Evolutionary conservation across 441 rosid genomes (phyloP), one percentile per base, ranked within the genome.

Genomic region (Codiaeum variegatum): DNA sequence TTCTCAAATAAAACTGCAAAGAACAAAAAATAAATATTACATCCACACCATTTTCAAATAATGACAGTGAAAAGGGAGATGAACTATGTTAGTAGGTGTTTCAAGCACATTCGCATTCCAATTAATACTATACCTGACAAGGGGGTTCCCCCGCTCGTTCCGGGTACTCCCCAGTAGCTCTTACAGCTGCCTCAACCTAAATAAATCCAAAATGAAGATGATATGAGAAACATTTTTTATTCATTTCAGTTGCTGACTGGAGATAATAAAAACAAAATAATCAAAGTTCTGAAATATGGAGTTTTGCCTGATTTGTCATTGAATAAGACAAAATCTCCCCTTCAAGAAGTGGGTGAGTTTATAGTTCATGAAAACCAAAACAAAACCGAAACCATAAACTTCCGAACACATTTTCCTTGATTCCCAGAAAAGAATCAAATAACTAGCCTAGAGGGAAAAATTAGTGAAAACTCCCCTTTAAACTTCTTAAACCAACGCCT

Each of bases 131-230:
- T 73, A 91, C 97, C 96, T 91, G 96, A 70, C 98, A 94, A 23
- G 86, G 79, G 44, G 87, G 92, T 74, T 92, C 95, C 72, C 97
- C 98, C 0, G 85, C 72, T 63, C 98, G 85, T 79, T 91, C 97
- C 15, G 98, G 98, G 77, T 94, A 94, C 77, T 85, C 92, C 76
- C 98, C 95, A 19, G 92, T 87, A 47, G 92, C 98, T 81, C 95
- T 91, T 58, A 92, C 95, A 32, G 93, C 88, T 31, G 96, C 98
- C 84, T 83, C 92, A 85, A 91, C 98, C 98, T 94, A 80, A 75
- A 73, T 61, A 68, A 26, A 77, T 58, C 55, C 64, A 38, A 72
- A 75, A 61, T 47, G 23, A 56, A 31, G 62, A 28, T 31, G 62
- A 32, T n/a, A 42, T n/a, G 23, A 19, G 62, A 36, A 31, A 65